Percentiles rank a stretch among this genome's conserved stretches.
Evolutionary conservation across 2,329 filamentous ascomycete species (phyloP).

Genomic region (Lizonia empirigonia): DNA sequence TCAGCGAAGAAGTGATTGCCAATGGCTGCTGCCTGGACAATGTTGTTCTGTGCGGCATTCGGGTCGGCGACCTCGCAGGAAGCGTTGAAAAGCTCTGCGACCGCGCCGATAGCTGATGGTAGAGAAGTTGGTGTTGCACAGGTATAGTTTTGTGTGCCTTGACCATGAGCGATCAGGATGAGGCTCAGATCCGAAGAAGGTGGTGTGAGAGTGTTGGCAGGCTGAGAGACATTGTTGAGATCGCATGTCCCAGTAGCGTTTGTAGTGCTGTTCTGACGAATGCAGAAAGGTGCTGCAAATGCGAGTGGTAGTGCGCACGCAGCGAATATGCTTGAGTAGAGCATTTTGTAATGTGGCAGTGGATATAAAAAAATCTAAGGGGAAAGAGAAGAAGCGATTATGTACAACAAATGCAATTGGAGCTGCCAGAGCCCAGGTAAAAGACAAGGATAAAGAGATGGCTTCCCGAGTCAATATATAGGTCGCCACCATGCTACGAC

Average conservation of each 20-base stretch:
- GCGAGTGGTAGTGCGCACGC: constrained; percentile 28
- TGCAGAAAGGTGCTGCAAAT: constrained; percentile 28
- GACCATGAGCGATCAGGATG: constrained; percentile 53
- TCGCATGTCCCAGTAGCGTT: constrained; percentile 27
- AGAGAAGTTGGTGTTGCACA: constrained; percentile 42
- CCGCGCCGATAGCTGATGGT: constrained; percentile 51
- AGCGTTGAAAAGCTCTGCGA: constrained; percentile 43
- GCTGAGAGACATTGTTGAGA: constrained; percentile 31
- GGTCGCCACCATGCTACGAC: constrained; percentile 6
- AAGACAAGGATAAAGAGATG: constrained; percentile 24
- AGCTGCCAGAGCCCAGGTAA: constrained; percentile 44
- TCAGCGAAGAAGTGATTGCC: constrained; percentile 84
- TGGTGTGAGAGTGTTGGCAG: constrained; percentile 32
- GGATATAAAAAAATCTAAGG: background rate
- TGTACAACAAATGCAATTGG: constrained; percentile 18
- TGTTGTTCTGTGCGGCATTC: constrained; percentile 24
- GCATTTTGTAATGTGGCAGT: constrained; percentile 29
- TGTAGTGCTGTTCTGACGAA: constrained; percentile 25
- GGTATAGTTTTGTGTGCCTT: constrained; percentile 59
- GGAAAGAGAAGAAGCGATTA: constrained; percentile 4
- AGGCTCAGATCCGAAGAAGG: constrained; percentile 41
- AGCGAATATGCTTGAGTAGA: constrained; percentile 26
- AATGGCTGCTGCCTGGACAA: constrained; percentile 38
- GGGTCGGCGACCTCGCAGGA: constrained; percentile 29
- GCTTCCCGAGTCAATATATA: constrained; percentile 25